Conservation (phyloP, 2,329 filamentous ascomycete genomes). For the Harringtonia lauricola region DNA sequence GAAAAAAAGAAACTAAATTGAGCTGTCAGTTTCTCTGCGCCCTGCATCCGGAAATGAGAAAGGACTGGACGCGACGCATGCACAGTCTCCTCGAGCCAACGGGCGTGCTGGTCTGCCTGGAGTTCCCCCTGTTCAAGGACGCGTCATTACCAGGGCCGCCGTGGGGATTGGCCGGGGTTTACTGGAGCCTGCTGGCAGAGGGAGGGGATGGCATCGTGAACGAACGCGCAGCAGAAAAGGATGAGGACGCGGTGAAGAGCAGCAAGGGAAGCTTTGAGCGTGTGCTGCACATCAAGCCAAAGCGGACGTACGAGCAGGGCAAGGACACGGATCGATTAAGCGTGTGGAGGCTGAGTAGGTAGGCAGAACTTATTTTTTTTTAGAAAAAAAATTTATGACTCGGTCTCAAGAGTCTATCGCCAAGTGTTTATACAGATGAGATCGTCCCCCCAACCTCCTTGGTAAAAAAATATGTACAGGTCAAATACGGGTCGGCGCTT, state of each 20-base stretch:
- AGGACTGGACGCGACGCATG: conserved; percentile 18
- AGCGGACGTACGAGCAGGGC: background rate
- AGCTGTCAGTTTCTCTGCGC: conserved; percentile 19
- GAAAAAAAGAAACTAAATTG: background rate
- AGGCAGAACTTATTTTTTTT: too few species aligned
- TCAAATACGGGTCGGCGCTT: too few species aligned
- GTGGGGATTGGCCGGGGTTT: conserved; percentile 24
- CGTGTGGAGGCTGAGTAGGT: background rate
- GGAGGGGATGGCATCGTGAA: conserved; percentile 16
- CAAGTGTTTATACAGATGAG: too few species aligned
- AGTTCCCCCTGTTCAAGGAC: conserved; percentile 28
- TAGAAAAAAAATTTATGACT: too few species aligned
- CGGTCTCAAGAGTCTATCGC: too few species aligned
- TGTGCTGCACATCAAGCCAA: background rate
- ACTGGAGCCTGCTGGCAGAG: conserved; percentile 20
- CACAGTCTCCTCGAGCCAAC: conserved; percentile 16
- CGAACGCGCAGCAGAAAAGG: background rate
- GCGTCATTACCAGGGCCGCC: conserved; percentile 22
- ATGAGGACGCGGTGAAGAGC: background rate
- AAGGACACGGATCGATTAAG: background rate
- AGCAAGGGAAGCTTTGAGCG: background rate
- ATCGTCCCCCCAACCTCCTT: too few species aligned
- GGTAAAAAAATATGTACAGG: too few species aligned
- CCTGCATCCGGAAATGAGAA: conserved; percentile 15
- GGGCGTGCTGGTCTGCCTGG: conserved; percentile 25